Percentiles rank a stretch among this genome's conserved stretches.
Evolutionary conservation across 495 filamentous ascomycete genomes (phyloP).

Genomic region (Trichoderma erinaceum): DNA sequence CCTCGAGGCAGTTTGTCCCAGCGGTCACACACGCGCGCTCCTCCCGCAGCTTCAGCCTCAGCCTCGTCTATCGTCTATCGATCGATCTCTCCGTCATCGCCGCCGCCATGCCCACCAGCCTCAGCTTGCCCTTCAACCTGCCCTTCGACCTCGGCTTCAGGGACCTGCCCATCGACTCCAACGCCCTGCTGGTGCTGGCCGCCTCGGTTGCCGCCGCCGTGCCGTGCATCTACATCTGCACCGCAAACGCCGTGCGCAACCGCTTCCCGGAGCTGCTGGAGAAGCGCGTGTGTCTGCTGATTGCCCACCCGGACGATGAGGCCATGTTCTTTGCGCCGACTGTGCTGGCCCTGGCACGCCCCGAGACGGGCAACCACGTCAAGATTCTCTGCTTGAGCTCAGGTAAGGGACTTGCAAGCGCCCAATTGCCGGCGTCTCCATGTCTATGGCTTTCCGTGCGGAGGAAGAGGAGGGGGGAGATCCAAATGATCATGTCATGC

Average conservation of each 20-base stretch:
- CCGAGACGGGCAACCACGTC: constrained; percentile 72
- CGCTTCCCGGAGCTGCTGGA: constrained; percentile 65
- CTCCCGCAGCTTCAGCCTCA: neutral
- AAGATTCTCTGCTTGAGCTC: constrained; percentile 90
- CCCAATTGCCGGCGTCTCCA: neutral
- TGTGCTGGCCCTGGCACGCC: constrained; percentile 69
- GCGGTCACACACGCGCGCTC: neutral
- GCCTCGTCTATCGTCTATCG: neutral
- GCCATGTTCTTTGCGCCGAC: constrained; percentile 98
- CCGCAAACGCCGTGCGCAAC: constrained; percentile 43
- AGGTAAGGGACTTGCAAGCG: constrained; percentile 45
- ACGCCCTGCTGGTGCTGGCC: constrained; percentile 21
- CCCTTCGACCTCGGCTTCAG: neutral
- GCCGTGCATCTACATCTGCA: constrained; percentile 58
- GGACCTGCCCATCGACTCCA: neutral
- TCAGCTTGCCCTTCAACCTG: constrained; percentile 4
- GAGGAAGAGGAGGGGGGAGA: neutral
- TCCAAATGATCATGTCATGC: neutral
- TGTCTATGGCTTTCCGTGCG: neutral
- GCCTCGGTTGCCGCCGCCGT: constrained; percentile 48
- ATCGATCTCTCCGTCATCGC: neutral
- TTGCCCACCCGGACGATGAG: constrained; percentile 97
- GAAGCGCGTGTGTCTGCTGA: constrained; percentile 82
- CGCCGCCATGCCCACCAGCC: neutral
- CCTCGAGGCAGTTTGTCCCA: neutral